These are phyloP conservation scores for Trichoderma semiorbis DNA, from an alignment of 2,329 filamentous ascomycete species.

Conservation along the genomic window DNA sequence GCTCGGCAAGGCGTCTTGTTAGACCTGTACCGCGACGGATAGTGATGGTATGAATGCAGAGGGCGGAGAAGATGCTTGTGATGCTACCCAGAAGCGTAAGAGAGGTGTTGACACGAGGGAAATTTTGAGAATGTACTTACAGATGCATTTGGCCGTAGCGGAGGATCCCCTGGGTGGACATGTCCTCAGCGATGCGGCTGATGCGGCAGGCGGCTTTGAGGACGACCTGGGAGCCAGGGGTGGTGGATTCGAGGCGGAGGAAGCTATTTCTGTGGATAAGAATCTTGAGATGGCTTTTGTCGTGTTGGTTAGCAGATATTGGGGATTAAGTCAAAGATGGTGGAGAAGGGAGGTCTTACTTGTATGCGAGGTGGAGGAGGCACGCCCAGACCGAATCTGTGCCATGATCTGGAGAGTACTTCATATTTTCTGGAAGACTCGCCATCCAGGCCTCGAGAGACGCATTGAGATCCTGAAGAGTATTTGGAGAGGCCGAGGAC, in stretches of 20 bases:
- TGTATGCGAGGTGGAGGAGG: slow-evolving; percentile 37
- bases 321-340: background rate
- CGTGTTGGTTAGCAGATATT: background rate
- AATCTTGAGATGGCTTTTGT: slow-evolving; percentile 33
- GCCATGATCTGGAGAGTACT: slow-evolving; percentile 31
- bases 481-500: background rate
- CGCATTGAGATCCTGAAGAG: slow-evolving; percentile 26
- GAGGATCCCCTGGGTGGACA: slow-evolving; percentile 33
- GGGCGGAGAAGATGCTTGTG: slow-evolving; percentile 36
- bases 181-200: slow-evolving; percentile 38
- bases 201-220: slow-evolving; percentile 34
- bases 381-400: slow-evolving; percentile 35
- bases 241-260: slow-evolving; percentile 27
- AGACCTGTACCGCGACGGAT: slow-evolving; percentile 34
- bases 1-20: slow-evolving; percentile 34
- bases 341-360: slow-evolving; percentile 24
- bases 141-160: slow-evolving; percentile 39
- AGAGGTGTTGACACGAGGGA: background rate
- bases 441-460: slow-evolving; percentile 34
- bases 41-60: slow-evolving; percentile 38
- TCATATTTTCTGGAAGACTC: slow-evolving; percentile 32
- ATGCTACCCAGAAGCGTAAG: slow-evolving; percentile 25
- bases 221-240: slow-evolving; percentile 30
- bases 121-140: slow-evolving; percentile 23
- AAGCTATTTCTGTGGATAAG: slow-evolving; percentile 36